Evolutionary conservation across 148 eudicot species (phyloP).

Genomic region (Rhododendron simsii): DNA sequence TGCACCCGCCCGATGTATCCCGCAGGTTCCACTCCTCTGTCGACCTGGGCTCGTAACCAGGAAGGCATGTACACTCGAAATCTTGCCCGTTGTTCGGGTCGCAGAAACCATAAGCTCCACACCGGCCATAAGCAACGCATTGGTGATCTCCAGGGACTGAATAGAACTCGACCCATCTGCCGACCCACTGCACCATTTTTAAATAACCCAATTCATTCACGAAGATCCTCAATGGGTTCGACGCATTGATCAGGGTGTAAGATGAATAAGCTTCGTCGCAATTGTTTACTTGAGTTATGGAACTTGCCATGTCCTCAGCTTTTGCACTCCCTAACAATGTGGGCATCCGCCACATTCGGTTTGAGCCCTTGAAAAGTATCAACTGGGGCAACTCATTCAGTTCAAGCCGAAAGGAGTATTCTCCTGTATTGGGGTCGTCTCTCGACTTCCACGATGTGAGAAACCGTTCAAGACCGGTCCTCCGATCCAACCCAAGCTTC

Average conservation of each 20-base stretch:
- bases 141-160: background rate
- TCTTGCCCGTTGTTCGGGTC: background rate
- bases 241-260: background rate
- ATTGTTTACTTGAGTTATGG: background rate
- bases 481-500: no score
- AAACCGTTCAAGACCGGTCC: no score
- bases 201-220: background rate
- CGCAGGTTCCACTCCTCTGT: background rate
- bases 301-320: background rate
- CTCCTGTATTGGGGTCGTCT: no score
- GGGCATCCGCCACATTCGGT: no score
- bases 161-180: background rate
- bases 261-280: background rate
- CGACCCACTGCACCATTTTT: background rate
- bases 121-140: background rate
- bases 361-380: no score
- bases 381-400: no score
- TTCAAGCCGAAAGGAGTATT: no score
- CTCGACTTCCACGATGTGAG: no score
- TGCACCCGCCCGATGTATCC: slow-evolving; percentile 30
- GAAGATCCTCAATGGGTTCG: background rate
- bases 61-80: background rate
- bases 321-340: no score
- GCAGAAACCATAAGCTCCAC: background rate
- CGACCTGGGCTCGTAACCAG: background rate